phyloP scores from a whole-genome alignment of 192 early-diverging fungal species.

The Chytriomyces hyalinus region DNA sequence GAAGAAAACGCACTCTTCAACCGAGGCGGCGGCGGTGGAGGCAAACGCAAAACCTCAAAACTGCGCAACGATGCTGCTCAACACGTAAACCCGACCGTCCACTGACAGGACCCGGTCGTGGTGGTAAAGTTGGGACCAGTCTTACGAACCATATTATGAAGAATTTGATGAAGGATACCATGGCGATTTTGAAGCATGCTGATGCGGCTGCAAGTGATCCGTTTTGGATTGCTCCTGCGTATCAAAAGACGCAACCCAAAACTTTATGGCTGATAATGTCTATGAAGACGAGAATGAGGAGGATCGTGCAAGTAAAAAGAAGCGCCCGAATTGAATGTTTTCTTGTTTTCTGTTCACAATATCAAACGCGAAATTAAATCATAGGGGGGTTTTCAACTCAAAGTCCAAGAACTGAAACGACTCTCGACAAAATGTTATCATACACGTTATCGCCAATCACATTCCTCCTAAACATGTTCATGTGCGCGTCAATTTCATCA shows the following conservation, averaged over 20 bases:
- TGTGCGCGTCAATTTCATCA: constrained; percentile 48
- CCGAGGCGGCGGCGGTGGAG: constrained; percentile 28
- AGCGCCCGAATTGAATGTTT: constrained; percentile 39
- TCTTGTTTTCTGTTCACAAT: background rate
- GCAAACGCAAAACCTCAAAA: constrained; percentile 79
- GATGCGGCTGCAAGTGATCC: constrained; percentile 76
- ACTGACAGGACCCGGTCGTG: constrained; percentile 77
- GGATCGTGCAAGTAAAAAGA: constrained; percentile 55
- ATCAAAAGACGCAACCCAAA: constrained; percentile 77
- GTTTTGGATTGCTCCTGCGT: constrained; percentile 84
- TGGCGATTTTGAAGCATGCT: constrained; percentile 86
- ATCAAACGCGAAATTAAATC: too few relatives aligned
- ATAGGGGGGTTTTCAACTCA: too few relatives aligned
- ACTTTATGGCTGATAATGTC: constrained; percentile 66
- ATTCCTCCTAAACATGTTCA: constrained; percentile 38
- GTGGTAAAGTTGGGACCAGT: constrained; percentile 85
- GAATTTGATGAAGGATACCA: constrained; percentile 46
- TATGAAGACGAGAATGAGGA: constrained; percentile 69
- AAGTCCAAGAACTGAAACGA: background rate
- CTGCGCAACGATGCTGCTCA: constrained; percentile 69
- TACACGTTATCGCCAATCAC: constrained; percentile 21
- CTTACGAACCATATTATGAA: constrained; percentile 87
- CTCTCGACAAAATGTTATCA: constrained; percentile 3
- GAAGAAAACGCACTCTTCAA: constrained; percentile 61
- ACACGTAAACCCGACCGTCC: constrained; percentile 81